A percentile compares a stretch with the other conserved stretches of the same genome.
Evolutionary conservation across 495 filamentous ascomycete genomes (phyloP).

Genomic region (Pyrenula massariospora): DNA sequence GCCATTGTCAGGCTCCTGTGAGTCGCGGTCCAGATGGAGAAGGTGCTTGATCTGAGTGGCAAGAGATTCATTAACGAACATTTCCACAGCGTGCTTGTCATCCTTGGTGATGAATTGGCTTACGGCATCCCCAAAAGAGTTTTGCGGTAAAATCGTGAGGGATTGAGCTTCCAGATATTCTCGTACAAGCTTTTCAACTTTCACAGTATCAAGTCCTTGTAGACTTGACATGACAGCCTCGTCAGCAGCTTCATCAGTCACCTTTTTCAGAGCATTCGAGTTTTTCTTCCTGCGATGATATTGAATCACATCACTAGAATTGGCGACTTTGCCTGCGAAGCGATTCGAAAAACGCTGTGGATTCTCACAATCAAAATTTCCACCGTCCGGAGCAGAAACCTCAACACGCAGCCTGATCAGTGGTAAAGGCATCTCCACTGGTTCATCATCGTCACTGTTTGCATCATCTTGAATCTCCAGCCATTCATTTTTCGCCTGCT

Average conservation of each 20-base stretch:
- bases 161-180: slow-evolving; percentile 78
- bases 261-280: slow-evolving; percentile 19
- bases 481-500: slow-evolving; percentile 76
- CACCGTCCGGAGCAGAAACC: slow-evolving; percentile 75
- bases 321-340: slow-evolving; percentile 82
- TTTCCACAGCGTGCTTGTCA: slow-evolving; percentile 85
- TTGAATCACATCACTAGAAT: slow-evolving; percentile 85
- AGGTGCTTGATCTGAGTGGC: slow-evolving; percentile 66
- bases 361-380: slow-evolving; percentile 84
- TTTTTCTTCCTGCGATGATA: slow-evolving; percentile 77
- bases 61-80: slow-evolving; percentile 74
- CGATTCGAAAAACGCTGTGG: slow-evolving; percentile 94
- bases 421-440: slow-evolving; percentile 53
- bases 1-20: slow-evolving; percentile 51
- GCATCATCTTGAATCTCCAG: slow-evolving; percentile 50
- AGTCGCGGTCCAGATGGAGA: slow-evolving; percentile 48
- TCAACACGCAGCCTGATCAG: slow-evolving; percentile 86
- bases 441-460: slow-evolving; percentile 41
- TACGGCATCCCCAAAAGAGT: slow-evolving; percentile 86
- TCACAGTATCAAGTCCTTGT: slow-evolving; percentile 58
- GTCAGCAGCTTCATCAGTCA: slow-evolving; percentile 34
- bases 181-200: slow-evolving; percentile 75
- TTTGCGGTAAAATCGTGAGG: slow-evolving; percentile 80
- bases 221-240: slow-evolving; percentile 47
- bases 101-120: slow-evolving; percentile 90